Conservation (phyloP, 2,329 filamentous ascomycete species). For the Diaporthe australafricana region DNA sequence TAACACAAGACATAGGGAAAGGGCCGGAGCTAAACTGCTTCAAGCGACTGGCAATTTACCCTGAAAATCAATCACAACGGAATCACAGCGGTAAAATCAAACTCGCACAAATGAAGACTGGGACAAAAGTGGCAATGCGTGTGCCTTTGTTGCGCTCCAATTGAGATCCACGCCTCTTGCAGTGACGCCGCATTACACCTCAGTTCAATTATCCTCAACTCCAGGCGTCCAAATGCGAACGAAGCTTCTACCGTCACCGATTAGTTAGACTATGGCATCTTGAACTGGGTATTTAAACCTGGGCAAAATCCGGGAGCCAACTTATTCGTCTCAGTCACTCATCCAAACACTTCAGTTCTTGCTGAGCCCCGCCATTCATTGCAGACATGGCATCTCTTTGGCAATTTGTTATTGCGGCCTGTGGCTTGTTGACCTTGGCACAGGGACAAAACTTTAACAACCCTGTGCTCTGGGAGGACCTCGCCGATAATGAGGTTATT, state of each 20-base stretch:
- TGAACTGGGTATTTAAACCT: background rate
- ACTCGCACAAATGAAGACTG: background rate
- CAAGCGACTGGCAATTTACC: background rate
- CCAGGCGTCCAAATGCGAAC: background rate
- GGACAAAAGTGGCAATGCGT: background rate
- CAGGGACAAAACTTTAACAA: background rate
- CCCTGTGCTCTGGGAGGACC: background rate
- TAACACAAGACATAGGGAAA: background rate
- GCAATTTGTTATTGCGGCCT: background rate
- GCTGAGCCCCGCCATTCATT: background rate
- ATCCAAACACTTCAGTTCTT: background rate
- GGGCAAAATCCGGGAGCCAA: background rate
- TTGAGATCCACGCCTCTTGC: background rate
- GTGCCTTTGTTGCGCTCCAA: background rate
- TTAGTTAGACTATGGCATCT: no score
- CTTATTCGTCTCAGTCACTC: background rate
- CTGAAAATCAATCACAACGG: background rate
- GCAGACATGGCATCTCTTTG: background rate
- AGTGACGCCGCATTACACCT: background rate
- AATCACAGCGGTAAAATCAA: background rate
- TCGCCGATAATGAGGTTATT: conserved; percentile 1
- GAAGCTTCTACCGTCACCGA: background rate
- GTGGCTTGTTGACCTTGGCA: background rate
- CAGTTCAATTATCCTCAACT: background rate
- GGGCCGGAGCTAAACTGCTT: background rate